These are phyloP conservation scores for Penicillium arizonense DNA, from an alignment of 495 filamentous ascomycete species.

Conservation along the genomic window DNA sequence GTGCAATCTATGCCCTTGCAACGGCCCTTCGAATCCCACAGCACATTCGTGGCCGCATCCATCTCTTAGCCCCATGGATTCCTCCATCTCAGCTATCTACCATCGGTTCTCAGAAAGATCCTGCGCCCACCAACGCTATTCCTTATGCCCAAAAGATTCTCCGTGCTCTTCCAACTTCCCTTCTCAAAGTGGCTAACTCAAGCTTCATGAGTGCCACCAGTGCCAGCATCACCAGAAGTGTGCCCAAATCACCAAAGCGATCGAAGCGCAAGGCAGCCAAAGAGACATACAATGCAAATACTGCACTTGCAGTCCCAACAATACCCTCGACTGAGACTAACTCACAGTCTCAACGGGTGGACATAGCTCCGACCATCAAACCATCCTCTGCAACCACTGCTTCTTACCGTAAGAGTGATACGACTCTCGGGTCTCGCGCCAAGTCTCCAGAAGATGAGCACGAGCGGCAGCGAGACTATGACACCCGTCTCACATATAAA, in stretches of 20 bases:
- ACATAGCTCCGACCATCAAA: constrained; percentile 17
- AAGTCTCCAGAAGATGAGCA: constrained; percentile 39
- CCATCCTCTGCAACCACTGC: constrained; percentile 15
- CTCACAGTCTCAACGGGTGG: constrained; percentile 46
- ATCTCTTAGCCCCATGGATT: constrained; percentile 96
- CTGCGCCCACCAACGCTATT: constrained; percentile 76
- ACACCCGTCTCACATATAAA: constrained; percentile 79
- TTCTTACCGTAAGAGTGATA: constrained; percentile 19
- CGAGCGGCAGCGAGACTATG: constrained; percentile 78
- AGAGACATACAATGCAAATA: constrained; percentile 31
- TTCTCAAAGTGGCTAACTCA: constrained; percentile 91
- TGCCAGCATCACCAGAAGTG: constrained; percentile 79
- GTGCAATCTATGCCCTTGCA: constrained; percentile 95
- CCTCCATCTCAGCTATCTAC: constrained; percentile 94
- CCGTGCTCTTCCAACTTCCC: constrained; percentile 83
- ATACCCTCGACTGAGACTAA: constrained; percentile 35
- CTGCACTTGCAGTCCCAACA: constrained; percentile 1
- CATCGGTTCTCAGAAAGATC: constrained; percentile 70
- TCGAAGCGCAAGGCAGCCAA: constrained; percentile 58
- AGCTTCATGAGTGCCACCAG: constrained; percentile 92
- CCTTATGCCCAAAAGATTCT: constrained; percentile 91
- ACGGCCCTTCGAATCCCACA: constrained; percentile 95
- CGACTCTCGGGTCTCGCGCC: constrained; percentile 20
- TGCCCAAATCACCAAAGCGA: constrained; percentile 69
- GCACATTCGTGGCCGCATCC: constrained; percentile 90